A percentile compares a stretch with the other conserved stretches of the same genome.
These are phyloP conservation scores for Pyrenochaeta sp. DNA, from an alignment of 2,329 filamentous ascomycete species.

Conservation along the genomic window DNA sequence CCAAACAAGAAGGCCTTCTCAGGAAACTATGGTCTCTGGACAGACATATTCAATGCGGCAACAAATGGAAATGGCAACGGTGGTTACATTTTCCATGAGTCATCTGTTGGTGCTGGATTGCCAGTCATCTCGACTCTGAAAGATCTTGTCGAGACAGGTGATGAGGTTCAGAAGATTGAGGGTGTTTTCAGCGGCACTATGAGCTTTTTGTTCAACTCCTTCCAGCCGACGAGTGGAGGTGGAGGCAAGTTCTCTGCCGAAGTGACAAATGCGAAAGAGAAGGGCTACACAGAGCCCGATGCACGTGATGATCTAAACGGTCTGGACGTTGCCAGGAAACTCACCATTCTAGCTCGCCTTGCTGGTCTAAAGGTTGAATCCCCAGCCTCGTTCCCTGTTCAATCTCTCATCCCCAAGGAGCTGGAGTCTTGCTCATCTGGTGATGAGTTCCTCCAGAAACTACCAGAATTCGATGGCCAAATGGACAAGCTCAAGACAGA, in stretches of 20 bases:
- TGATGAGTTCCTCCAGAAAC: slow-evolving; percentile 82
- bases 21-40: slow-evolving; percentile 80
- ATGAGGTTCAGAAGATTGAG: slow-evolving; percentile 90
- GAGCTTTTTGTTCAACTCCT: slow-evolving; percentile 98
- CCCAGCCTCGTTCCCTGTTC: slow-evolving; percentile 89
- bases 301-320: slow-evolving; percentile 88
- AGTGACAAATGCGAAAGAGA: slow-evolving; percentile 88
- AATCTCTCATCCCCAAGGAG: slow-evolving; percentile 89
- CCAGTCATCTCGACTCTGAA: slow-evolving; percentile 93
- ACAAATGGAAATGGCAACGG: slow-evolving; percentile 67
- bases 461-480: slow-evolving; percentile 83
- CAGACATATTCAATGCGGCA: slow-evolving; percentile 82
- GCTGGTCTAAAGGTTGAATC: slow-evolving; percentile 82
- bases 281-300: slow-evolving; percentile 92
- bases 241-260: slow-evolving; percentile 90
- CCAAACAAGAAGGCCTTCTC: slow-evolving; percentile 99
- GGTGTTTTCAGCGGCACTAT: slow-evolving; percentile 98
- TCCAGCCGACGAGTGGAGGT: slow-evolving; percentile 79
- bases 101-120: slow-evolving; percentile 89
- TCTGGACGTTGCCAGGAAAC: slow-evolving; percentile 90
- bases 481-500: slow-evolving; percentile 89
- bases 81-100: slow-evolving; percentile 93
- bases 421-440: slow-evolving; percentile 79
- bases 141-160: slow-evolving; percentile 93
- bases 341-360: slow-evolving; percentile 91